Evolutionary conservation across 805 yeast genomes (phyloP).

Genomic region (Candida germanica): DNA sequence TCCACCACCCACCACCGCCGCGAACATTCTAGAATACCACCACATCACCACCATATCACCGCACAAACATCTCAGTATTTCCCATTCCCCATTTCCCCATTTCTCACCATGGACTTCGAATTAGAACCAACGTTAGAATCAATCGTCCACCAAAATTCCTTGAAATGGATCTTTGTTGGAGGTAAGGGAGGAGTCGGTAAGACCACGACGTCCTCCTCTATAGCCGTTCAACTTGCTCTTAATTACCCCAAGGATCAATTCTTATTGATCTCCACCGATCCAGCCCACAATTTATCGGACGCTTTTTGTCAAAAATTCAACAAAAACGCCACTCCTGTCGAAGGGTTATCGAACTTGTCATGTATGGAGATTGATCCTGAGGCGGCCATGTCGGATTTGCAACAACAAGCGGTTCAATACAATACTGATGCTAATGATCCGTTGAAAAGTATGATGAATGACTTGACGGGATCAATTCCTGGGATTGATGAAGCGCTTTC

Average conservation of each 20-base stretch:
- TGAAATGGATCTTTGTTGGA: slow-evolving; percentile 97
- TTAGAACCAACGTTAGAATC: slow-evolving; percentile 73
- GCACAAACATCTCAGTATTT: background rate
- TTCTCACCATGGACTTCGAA: slow-evolving; percentile 47
- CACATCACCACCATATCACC: no score
- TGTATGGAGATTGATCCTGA: slow-evolving; percentile 99
- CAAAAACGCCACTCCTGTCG: slow-evolving; percentile 91
- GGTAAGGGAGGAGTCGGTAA: slow-evolving; percentile 99
- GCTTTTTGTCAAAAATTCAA: slow-evolving; percentile 98
- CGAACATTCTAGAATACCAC: background rate
- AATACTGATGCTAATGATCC: slow-evolving; percentile 59
- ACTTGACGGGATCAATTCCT: slow-evolving; percentile 91
- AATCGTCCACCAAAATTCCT: slow-evolving; percentile 56
- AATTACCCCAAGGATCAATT: slow-evolving; percentile 77
- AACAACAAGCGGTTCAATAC: slow-evolving; percentile 54
- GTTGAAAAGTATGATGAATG: slow-evolving; percentile 75
- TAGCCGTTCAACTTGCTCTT: slow-evolving; percentile 90
- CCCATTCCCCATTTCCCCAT: background rate
- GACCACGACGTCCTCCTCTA: slow-evolving; percentile 93
- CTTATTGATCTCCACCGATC: slow-evolving; percentile 91
- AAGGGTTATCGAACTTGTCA: slow-evolving; percentile 81
- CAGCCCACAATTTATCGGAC: slow-evolving; percentile 96
- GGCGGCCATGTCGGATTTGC: slow-evolving; percentile 86
- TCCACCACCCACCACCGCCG: background rate
- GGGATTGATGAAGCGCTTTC: slow-evolving; percentile 98